These are phyloP conservation scores for Colletotrichum euphorbiae DNA, from an alignment of 2,329 filamentous ascomycete species.

Conservation along the genomic window DNA sequence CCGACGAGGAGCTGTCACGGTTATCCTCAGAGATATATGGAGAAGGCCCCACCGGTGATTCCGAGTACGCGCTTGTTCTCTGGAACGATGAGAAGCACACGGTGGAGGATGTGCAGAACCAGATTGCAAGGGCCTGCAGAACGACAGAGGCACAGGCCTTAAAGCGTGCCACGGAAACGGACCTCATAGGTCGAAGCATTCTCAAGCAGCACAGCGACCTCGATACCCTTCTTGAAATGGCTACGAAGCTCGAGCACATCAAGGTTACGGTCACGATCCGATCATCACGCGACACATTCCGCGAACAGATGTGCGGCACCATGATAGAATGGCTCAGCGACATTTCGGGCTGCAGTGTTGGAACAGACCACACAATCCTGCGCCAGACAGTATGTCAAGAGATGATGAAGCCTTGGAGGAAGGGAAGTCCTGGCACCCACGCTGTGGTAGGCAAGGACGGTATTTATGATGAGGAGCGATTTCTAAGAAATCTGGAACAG, in stretches of 20 bases:
- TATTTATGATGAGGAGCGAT: slow-evolving; percentile 82
- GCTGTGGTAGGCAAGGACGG: slow-evolving; percentile 80
- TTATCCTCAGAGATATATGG: slow-evolving; percentile 79
- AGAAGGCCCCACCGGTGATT: slow-evolving; percentile 71
- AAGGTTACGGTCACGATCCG: slow-evolving; percentile 96
- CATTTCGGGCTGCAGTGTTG: slow-evolving; percentile 89
- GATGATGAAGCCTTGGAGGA: slow-evolving; percentile 86
- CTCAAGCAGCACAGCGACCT: slow-evolving; percentile 82
- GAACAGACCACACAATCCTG: slow-evolving; percentile 81
- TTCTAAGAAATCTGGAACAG: slow-evolving; percentile 61
- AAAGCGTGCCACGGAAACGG: slow-evolving; percentile 85
- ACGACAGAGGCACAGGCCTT: slow-evolving; percentile 76
- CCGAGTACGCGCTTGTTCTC: slow-evolving; percentile 86
- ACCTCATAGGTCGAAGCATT: slow-evolving; percentile 88
- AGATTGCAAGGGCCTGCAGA: slow-evolving; percentile 89
- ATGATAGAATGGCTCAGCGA: slow-evolving; percentile 97
- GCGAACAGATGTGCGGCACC: slow-evolving; percentile 98
- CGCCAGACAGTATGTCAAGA: slow-evolving; percentile 90
- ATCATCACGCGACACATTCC: slow-evolving; percentile 92
- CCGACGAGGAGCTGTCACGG: slow-evolving; percentile 85
- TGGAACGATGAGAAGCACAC: slow-evolving; percentile 99
- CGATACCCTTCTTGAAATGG: slow-evolving; percentile 78
- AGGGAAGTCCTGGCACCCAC: slow-evolving; percentile 86
- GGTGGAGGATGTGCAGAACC: slow-evolving; percentile 87
- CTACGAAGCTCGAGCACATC: slow-evolving; percentile 91